Evolutionary conservation across 129 eudicot genomes (phyloP).

Genomic region (Helianthus tuberosus): DNA sequence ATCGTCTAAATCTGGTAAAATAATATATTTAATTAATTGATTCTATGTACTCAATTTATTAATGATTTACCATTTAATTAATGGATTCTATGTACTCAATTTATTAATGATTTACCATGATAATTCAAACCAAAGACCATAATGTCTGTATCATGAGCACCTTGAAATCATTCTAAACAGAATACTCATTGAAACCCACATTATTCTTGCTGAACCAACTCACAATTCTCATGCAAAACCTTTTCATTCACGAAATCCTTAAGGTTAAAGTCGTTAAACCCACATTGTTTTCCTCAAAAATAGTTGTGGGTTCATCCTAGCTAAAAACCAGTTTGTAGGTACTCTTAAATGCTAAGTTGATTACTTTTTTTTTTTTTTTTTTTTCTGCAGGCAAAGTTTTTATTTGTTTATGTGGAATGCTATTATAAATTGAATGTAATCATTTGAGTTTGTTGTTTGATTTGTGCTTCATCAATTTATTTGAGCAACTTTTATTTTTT

Average conservation of each 20-base stretch:
- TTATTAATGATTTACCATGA: conserved; percentile 6
- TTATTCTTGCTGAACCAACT: conserved; percentile 30
- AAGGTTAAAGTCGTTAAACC: conserved; percentile 37
- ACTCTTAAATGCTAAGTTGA: conserved; percentile 17
- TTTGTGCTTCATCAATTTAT: neutral
- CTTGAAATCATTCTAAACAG: conserved; percentile 7
- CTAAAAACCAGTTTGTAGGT: conserved; percentile 36
- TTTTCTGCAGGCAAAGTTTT: conserved; percentile 17
- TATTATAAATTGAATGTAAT: conserved; percentile 19
- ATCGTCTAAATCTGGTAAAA: neutral
- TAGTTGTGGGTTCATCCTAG: conserved; percentile 30
- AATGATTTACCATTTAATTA: neutral
- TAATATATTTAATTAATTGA: neutral
- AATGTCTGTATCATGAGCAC: conserved; percentile 18
- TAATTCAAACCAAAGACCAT: conserved; percentile 19
- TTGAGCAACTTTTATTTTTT: neutral
- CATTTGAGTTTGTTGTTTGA: conserved; percentile 17
- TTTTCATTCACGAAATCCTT: conserved; percentile 30
- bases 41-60: neutral
- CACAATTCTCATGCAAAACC: conserved; percentile 27
- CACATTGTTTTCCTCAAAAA: conserved; percentile 26
- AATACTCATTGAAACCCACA: conserved; percentile 33
- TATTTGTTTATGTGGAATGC: too few relatives aligned
- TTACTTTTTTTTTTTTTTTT: too few relatives aligned
- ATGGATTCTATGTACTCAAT: neutral